Evolutionary conservation across 2,329 filamentous ascomycete species (phyloP), one percentile per base, ranked within the genome.

Genomic region (Verticillium alfalfae): DNA sequence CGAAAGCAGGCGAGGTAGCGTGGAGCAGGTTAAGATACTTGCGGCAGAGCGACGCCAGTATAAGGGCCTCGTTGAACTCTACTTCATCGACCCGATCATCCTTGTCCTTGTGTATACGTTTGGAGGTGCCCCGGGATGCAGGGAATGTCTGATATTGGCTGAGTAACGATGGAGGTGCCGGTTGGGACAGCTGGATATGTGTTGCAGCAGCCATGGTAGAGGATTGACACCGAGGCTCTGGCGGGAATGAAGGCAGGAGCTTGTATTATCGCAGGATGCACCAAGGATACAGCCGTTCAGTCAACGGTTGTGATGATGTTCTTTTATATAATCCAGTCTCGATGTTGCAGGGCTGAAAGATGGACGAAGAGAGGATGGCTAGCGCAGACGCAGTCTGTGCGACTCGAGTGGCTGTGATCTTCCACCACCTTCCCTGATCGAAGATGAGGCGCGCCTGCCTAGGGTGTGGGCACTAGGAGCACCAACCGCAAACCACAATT

Each of bases 181-280:
- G 16, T 41, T 67, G 66, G 34, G 66, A 58, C 16, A 71, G 64
- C 60, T 68, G 65, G 12, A 74, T 52, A n/a, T 72, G 69, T 31
- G 71, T 73, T 58, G 72, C 72, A 16, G 72, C 68, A 58, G 71
- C 71, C 73, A 75, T 74, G 39, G 18, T 62, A 60, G 22, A 9
- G 8, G 55, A 34, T 54, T 16, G 26, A 26, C 34, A 5, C 54
- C 31, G 52, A 56, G 8, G 6, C 49, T 56, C 26, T 22, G 36
- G 34, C 22, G 39, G 38, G 31, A 18, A 15, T 31, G 10, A 18
- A 37, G 13, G 37, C 10, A 7, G 9, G 45, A 41, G 34, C 3
- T 41, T 6, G 1, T 56, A 18, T 3, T 22, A 34, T 13, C 15
- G 31, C 36, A 36, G n/a, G 18, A 9, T 22, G 31, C 36, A 36